Conservation (phyloP, 176 grass and related monocot species). For the Cenchrus fungigraminus region DNA sequence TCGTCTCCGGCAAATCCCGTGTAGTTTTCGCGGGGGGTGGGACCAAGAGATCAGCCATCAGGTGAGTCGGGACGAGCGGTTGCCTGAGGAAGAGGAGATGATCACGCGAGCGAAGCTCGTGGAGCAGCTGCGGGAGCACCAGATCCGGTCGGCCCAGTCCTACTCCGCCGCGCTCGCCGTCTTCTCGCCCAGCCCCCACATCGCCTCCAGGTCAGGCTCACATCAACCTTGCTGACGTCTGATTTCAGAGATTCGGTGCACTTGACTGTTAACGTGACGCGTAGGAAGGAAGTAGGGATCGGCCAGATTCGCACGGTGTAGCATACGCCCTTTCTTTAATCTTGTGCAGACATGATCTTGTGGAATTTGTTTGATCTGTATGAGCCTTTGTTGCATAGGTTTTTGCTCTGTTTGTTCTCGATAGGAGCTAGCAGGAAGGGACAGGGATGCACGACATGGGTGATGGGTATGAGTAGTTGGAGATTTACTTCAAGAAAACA, state of each 20-base stretch:
- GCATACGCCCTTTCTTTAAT: not conserved
- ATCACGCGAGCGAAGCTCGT: constrained; percentile 93
- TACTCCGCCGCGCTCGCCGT: constrained; percentile 55
- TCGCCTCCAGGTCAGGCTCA: constrained; percentile 69
- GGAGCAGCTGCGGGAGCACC: constrained; percentile 86
- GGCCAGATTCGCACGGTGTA: constrained; percentile 17
- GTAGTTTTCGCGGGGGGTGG: not conserved
- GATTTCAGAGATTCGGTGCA: constrained; percentile 5
- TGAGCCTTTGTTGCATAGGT: not conserved
- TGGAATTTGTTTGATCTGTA: constrained; percentile 9
- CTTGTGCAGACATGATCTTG: constrained; percentile 1
- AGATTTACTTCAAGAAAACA: not conserved
- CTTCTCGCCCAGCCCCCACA: constrained; percentile 83
- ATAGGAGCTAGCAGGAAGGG: not conserved
- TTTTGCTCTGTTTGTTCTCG: not conserved
- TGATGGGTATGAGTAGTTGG: not conserved
- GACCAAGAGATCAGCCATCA: not conserved
- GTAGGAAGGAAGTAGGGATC: constrained; percentile 20
- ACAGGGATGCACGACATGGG: not conserved
- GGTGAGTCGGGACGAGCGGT: constrained; percentile 28
- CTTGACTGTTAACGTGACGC: constrained; percentile 3
- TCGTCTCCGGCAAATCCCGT: constrained; percentile 31
- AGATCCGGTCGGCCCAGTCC: constrained; percentile 90
- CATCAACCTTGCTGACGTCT: not conserved
- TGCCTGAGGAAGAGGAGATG: constrained; percentile 56